A percentile compares a stretch with the other conserved stretches of the same genome.
Evolutionary conservation across 2,329 filamentous ascomycete genomes (phyloP).

Genomic region (Dryadomyces quercus-mongolicae): DNA sequence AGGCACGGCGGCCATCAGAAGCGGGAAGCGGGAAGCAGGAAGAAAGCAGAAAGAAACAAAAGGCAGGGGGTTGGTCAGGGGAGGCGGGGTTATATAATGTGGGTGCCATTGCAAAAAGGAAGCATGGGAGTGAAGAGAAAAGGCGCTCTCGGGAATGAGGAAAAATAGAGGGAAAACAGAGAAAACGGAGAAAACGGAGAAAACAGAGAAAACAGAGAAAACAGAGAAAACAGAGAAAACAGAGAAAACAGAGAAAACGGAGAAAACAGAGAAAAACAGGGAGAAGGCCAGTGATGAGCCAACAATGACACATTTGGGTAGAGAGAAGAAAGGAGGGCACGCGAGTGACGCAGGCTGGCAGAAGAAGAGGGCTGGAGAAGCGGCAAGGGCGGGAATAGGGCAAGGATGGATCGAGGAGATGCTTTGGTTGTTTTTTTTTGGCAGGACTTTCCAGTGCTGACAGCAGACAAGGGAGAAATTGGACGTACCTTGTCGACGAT

Average conservation of each 20-base stretch:
- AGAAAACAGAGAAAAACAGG: not conserved
- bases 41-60: not conserved
- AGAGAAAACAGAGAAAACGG: no score
- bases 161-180: not conserved
- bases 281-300: not conserved
- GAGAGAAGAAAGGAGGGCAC: not conserved
- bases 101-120: not conserved
- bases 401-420: not conserved
- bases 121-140: not conserved
- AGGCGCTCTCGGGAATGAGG: not conserved
- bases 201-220: no score
- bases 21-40: not conserved
- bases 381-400: not conserved
- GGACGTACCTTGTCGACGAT: conserved; percentile 91
- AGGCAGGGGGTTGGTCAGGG: not conserved
- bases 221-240: no score
- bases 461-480: not conserved
- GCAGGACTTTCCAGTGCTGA: not conserved
- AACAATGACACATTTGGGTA: not conserved
- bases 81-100: not conserved
- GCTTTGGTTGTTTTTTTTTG: no score
- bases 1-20: not conserved
- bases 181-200: no score
- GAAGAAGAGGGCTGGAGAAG: not conserved
- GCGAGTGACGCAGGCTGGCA: not conserved